Evolutionary conservation across 495 filamentous ascomycete genomes (phyloP), one percentile per base, ranked within the genome.

Genomic region (Mytilinidion resinicola): DNA sequence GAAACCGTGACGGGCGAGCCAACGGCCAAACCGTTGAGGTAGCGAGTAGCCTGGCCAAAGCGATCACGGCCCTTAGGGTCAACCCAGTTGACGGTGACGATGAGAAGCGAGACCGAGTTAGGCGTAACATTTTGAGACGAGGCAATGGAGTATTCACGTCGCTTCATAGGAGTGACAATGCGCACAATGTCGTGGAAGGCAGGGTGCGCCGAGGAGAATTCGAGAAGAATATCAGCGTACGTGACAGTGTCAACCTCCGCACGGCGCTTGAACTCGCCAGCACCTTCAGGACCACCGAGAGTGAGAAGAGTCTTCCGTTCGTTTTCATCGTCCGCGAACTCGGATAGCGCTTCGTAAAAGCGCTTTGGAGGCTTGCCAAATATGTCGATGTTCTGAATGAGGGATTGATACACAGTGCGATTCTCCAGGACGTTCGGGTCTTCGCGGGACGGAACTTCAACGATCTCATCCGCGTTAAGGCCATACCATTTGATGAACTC

Each of bases 91-190:
- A 98, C 93, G n/a, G 90, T 92, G 46, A 98, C 93, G 67, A 98
- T 95, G 82, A 97, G 90, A 58, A 98, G 80, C n/a, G 89, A 81
- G 49, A 98, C 90, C 59, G 80, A 83, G 62, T 78, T 88, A 2
- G 93, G 91, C 3, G 87, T 89, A 7, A 95, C 91, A 61, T 90
- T 89, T 75, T 97, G 93, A 50, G 89, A 89, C 9, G 92, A 96
- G 33, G 93, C 95, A 64, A 98, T 96, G 20, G 89, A 95, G 82
- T 98, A 98, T 73, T 98, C 93, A 53, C 93, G 83, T 51, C 93
- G 88, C 80, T 97, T 98, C 76, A 96, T 82, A 8, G 93, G 95
- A 51, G 80, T 82, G 51, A 98, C 86, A 53, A 98, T 89, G 63
- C 86, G 86, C 53, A 88, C 85, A 58, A 98, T 87, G 67, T 98